Evolutionary conservation across 2,329 filamentous ascomycete species (phyloP).

Genomic region (Penicillium decumbens): DNA sequence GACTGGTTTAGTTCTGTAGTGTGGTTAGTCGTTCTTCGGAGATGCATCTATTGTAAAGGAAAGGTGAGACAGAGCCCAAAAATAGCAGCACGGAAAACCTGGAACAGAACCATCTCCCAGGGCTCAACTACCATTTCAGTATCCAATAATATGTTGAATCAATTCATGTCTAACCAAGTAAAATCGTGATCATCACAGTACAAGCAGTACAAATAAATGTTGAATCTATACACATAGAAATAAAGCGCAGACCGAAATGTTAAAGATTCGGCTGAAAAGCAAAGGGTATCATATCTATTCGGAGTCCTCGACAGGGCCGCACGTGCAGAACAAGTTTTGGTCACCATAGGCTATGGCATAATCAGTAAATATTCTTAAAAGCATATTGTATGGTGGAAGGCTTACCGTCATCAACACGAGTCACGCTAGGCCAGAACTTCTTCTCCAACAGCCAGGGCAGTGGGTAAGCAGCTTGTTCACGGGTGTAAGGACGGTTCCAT

Average conservation of each 20-base stretch:
- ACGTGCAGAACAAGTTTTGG: constrained; percentile 90
- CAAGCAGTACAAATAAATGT: constrained; percentile 19
- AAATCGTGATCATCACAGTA: not conserved
- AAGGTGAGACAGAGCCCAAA: no score
- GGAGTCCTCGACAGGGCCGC: constrained; percentile 68
- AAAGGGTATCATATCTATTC: constrained; percentile 42
- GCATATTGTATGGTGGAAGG: no score
- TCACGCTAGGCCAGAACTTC: constrained; percentile 95
- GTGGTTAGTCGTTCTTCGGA: no score
- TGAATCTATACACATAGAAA: constrained; percentile 30
- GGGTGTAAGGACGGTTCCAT: constrained; percentile 77
- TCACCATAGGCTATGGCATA: constrained; percentile 69
- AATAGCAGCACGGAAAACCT: no score
- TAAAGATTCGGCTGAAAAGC: constrained; percentile 14
- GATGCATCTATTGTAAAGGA: no score
- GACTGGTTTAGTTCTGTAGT: no score
- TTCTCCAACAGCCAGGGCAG: constrained; percentile 78
- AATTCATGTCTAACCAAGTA: not conserved
- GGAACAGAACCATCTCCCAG: no score
- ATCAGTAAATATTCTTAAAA: constrained; percentile 21
- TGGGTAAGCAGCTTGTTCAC: constrained; percentile 83
- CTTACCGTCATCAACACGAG: constrained; percentile 81
- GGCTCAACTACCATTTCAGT: no score
- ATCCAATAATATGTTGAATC: not conserved
- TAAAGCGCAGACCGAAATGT: constrained; percentile 4